phyloP scores from a whole-genome alignment of 306 rosid genomes.

The Canavalia gladiata region DNA sequence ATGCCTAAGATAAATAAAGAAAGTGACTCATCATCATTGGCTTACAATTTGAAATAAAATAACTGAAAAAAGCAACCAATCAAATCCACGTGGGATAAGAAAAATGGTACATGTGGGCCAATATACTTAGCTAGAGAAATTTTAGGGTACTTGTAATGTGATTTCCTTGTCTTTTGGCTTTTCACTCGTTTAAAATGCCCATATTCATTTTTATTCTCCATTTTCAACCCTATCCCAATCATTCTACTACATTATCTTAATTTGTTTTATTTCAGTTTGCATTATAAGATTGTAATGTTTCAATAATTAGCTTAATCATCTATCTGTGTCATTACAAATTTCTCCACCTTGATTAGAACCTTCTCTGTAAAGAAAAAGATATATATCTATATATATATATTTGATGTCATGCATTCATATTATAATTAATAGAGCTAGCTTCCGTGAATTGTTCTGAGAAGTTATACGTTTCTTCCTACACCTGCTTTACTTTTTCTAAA shows the following conservation, averaged over 20 bases:
- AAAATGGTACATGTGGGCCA: neutral
- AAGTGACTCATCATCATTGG: conserved; percentile 8
- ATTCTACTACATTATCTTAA: neutral
- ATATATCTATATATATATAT: too few species aligned
- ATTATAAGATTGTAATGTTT: neutral
- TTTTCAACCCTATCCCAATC: conserved; percentile 27
- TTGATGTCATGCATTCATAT: neutral
- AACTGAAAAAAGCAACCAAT: neutral
- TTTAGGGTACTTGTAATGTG: neutral
- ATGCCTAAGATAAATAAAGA: neutral
- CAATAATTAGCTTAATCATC: conserved; percentile 3
- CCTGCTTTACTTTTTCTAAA: neutral
- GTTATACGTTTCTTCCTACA: conserved; percentile 12
- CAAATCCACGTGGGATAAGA: neutral
- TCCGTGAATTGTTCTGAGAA: neutral
- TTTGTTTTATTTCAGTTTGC: neutral
- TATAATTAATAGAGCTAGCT: neutral
- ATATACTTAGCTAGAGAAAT: neutral
- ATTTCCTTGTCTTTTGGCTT: conserved; percentile 19
- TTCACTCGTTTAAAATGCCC: neutral
- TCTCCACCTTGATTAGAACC: neutral
- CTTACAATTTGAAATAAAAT: neutral
- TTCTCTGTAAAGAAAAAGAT: neutral
- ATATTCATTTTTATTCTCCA: neutral
- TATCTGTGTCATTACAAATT: neutral